These are phyloP conservation scores for Bombardia bombarda DNA, from an alignment of 495 filamentous ascomycete species.

Conservation along the genomic window DNA sequence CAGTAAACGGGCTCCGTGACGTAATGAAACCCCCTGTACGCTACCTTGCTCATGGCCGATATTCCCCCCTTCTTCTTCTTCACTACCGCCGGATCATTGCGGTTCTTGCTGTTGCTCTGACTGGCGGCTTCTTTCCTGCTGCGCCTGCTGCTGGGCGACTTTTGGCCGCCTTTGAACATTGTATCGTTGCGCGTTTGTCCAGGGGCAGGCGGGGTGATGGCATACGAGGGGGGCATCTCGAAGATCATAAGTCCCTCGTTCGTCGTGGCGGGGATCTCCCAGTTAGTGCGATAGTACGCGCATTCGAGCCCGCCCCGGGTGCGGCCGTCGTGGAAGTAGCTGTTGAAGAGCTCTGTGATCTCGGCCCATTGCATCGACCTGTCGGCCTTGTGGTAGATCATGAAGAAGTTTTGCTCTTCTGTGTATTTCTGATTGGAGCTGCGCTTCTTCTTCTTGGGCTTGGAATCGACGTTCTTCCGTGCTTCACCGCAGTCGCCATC, in stretches of 20 bases:
- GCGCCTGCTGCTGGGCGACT: too few relatives aligned
- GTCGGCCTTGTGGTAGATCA: constrained; percentile 29
- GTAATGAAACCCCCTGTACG: constrained; percentile 10
- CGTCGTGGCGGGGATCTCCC: constrained; percentile 8
- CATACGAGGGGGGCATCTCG: too few relatives aligned
- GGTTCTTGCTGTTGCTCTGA: constrained; percentile 7
- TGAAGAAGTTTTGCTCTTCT: constrained; percentile 13
- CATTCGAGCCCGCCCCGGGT: constrained; percentile 25
- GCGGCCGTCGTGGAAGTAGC: constrained; percentile 18
- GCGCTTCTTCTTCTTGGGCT: constrained; percentile 1
- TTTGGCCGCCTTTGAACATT: too few relatives aligned
- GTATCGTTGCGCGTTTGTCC: too few relatives aligned
- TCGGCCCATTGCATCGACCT: constrained; percentile 23
- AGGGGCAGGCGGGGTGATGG: too few relatives aligned
- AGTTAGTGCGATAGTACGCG: constrained; percentile 31
- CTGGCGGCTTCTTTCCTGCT: too few relatives aligned
- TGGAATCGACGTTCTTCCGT: neutral
- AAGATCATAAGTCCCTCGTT: constrained; percentile 18
- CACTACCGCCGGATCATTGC: neutral
- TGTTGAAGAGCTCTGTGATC: constrained; percentile 17
- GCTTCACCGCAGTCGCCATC: neutral
- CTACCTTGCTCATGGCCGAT: too few relatives aligned
- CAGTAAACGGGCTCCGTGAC: constrained; percentile 1
- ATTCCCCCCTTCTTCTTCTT: constrained; percentile 10
- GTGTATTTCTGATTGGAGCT: constrained; percentile 16